Base-by-base conservation (phyloP, 163 green algal species). In the Scenedesmus sp. region DNA sequence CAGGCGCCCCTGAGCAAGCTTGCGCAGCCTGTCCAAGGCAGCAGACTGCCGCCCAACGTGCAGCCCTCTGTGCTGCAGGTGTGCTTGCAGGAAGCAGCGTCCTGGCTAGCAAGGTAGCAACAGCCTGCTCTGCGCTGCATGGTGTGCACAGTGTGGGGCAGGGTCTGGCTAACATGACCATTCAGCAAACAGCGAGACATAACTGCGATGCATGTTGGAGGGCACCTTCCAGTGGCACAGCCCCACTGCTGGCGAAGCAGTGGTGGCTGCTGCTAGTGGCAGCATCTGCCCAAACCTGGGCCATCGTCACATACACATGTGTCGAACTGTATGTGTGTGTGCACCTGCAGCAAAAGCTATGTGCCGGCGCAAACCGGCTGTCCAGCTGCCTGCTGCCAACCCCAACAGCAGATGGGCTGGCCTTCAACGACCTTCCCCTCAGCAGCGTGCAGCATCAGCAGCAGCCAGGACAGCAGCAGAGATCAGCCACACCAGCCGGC, bases 61-160 rank as follows among this genome's bases (percentile, higher is more conserved):
- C 87, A 91, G 56, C 73, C 87, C 12, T 91, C 87, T 10, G 23
- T 55, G 13, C 76, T 91, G 74, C 76, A 91, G 87, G 74, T 91
- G 23, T 6, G 23, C 70, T 79, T 79, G 23, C 70, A 79, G 23
- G 23, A 79, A 15, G 26, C 4, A 57, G 4, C 13, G 13, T n/a
- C 59, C 7, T 8, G 8, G 8, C 59, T 10, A 64, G 59, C 59
- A 64, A 10, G 8, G 9, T 76, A 3, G 66, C 66, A 76, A 23
- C 23, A 79, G 12, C 64, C 18, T 73, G 59, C 59, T 10, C 8
- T 64, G 9, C 59, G 59, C 9, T 64, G 34, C 59, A 64, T 8
- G 8, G 9, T 8, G 8, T 64, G 9, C 59, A 64, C 59, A 64
- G 59, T 1, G 9, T 64, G 34, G 34, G 34, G 34, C 59, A 64